Conservation (phyloP, 148 eudicot species). For the Rhododendron griersonianum region DNA sequence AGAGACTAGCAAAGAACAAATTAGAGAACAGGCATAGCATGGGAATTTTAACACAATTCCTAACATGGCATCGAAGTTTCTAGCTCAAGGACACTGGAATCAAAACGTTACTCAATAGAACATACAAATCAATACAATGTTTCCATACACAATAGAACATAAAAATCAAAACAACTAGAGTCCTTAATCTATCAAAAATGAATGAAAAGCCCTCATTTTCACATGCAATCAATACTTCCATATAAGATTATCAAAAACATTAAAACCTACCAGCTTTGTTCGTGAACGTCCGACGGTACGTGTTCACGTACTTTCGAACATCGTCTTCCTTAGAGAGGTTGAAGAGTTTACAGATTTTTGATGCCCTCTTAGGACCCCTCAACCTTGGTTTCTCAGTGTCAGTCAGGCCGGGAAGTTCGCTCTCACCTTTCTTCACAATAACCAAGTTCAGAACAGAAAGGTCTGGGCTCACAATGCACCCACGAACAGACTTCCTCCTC, state of each 20-base stretch:
- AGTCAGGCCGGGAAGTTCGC: background rate
- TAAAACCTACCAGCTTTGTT: background rate
- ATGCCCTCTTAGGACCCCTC: constrained; percentile 5
- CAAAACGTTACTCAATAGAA: background rate
- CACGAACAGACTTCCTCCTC: constrained; percentile 1
- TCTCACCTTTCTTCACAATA: constrained; percentile 8
- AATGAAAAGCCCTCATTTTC: background rate
- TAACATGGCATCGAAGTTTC: background rate
- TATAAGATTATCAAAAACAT: background rate
- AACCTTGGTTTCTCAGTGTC: background rate
- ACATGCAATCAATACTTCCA: background rate
- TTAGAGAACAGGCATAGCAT: background rate
- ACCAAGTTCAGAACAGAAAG: constrained; percentile 6
- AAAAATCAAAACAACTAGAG: background rate
- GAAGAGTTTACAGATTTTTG: background rate
- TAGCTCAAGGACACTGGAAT: background rate
- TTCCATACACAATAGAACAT: background rate
- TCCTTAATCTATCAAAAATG: background rate
- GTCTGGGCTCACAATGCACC: background rate
- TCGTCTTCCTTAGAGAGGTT: background rate
- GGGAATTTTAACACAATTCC: background rate
- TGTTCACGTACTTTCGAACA: background rate
- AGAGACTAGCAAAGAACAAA: background rate
- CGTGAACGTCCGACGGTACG: background rate
- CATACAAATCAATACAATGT: no score